Evolutionary conservation across 495 filamentous ascomycete genomes (phyloP), one percentile per base, ranked within the genome.

Genomic region (Penicillium canescens): DNA sequence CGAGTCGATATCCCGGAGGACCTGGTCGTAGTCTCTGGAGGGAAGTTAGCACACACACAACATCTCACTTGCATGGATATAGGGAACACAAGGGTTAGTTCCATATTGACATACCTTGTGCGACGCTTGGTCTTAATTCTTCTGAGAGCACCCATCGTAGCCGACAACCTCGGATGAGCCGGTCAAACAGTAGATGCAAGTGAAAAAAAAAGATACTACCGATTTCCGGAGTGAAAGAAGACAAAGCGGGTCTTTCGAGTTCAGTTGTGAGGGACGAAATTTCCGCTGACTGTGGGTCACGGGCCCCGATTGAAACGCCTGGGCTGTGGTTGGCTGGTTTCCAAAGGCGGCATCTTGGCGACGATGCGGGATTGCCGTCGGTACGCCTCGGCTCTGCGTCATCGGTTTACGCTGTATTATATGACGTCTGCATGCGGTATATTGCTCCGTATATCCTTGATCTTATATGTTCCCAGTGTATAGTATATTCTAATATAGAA

Each of bases 21-120:
- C 81, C 71, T 96, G 94, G 67, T 98, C 93, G 59, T 96, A 79
- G 71, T 90, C 92, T 68, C 90, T 92, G 60, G 45, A 46, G n/a
- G 14, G 18, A 0, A 41, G 46, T 55, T 46, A 52, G 36, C 35
- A 44, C 34, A 20, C 35, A 21, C 12, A n/a, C n/a, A n/a, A n/a
- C n/a, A 38, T 20, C n/a, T 31, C 28, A 10, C 9, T 26, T 31
- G 28, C 6, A 7, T 9, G 6, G 28, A 31, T 31, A 9, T 2
- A 31, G 9, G 5, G 28, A 10, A 21, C 3, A 36, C 13, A n/a
- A 23, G 7, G 4, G 11, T 34, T 10, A 42, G 11, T 34, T 9
- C 23, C 38, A 33, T 26, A 16, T 4, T 36, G 26, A 42, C 56
- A 39, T 77, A 86, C 82, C 82, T 81, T 16, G 80, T 82, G 52